Conservation (phyloP, 2,329 filamentous ascomycete species). For the Pyrenochaeta sp. region DNA sequence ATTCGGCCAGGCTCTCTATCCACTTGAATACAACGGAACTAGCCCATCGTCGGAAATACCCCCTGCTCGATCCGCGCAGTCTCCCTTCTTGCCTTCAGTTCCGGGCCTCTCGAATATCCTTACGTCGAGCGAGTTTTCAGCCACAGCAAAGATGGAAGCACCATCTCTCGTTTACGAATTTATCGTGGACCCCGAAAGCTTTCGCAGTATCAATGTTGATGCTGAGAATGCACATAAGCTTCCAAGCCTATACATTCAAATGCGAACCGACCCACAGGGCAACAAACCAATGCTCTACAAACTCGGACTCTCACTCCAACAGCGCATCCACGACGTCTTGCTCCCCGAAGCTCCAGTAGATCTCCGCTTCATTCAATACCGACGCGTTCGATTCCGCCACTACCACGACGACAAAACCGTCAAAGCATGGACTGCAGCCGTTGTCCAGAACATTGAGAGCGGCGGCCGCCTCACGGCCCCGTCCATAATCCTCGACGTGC, state of each 20-base stretch:
- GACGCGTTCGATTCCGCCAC: constrained; percentile 20
- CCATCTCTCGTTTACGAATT: constrained; percentile 35
- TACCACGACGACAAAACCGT: constrained; percentile 20
- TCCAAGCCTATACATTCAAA: constrained; percentile 32
- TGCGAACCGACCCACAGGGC: constrained; percentile 22
- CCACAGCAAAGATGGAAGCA: constrained; percentile 9
- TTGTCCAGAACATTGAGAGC: constrained; percentile 34
- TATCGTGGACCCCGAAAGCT: constrained; percentile 26
- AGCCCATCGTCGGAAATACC: constrained; percentile 5
- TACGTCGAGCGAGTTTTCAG: constrained; percentile 16
- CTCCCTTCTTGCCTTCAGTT: constrained; percentile 23
- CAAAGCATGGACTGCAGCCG: constrained; percentile 19
- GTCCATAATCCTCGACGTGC: constrained; percentile 33
- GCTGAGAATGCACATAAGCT: constrained; percentile 18
- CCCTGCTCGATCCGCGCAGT: constrained; percentile 1
- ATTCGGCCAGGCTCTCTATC: constrained; percentile 36
- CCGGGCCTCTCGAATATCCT: constrained; percentile 34
- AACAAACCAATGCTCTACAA: constrained; percentile 23
- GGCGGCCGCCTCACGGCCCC: constrained; percentile 40
- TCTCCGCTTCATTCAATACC: constrained; percentile 31
- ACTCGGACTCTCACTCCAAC: constrained; percentile 28
- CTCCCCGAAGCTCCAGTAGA: constrained; percentile 40
- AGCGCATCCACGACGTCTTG: constrained; percentile 36
- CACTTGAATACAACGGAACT: constrained; percentile 12
- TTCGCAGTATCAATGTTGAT: no score